Percentiles rank a stretch among this genome's conserved stretches.
Conservation (phyloP, 2,329 filamentous ascomycete genomes). For the Colletotrichum sp. region DNA sequence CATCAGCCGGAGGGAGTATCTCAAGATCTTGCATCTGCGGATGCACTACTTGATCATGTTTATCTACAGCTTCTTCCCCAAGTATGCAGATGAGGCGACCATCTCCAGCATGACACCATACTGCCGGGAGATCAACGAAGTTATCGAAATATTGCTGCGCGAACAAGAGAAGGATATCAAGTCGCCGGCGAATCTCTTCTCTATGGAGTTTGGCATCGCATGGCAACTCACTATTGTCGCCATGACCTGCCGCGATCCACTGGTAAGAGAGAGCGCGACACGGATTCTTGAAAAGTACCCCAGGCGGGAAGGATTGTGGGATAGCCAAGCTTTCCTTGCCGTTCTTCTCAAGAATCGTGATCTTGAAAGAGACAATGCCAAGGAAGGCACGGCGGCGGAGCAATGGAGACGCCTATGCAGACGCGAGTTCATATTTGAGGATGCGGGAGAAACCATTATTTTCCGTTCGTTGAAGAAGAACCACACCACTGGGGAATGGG, state of each 20-base stretch:
- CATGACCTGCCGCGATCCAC: slow-evolving; percentile 43
- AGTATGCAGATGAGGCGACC: slow-evolving; percentile 39
- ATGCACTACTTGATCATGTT: slow-evolving; percentile 46
- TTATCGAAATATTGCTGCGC: slow-evolving; percentile 40
- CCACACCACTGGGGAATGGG: slow-evolving; percentile 35
- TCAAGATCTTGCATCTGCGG: slow-evolving; percentile 40
- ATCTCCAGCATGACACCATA: slow-evolving; percentile 44
- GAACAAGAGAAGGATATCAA: slow-evolving; percentile 21
- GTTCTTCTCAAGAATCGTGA: slow-evolving; percentile 42
- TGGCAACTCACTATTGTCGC: slow-evolving; percentile 48
- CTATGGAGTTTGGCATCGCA: slow-evolving; percentile 51
- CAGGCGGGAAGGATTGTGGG: slow-evolving; percentile 47
- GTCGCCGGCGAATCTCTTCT: slow-evolving; percentile 37
- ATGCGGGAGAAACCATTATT: slow-evolving; percentile 33
- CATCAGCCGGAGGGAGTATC: slow-evolving; percentile 25
- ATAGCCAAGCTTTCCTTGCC: slow-evolving; percentile 43
- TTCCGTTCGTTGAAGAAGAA: slow-evolving; percentile 40
- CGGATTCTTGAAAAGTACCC: slow-evolving; percentile 45
- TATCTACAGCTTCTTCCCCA: slow-evolving; percentile 42
- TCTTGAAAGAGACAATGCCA: slow-evolving; percentile 35
- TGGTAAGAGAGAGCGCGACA: slow-evolving; percentile 43
- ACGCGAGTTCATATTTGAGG: slow-evolving; percentile 45
- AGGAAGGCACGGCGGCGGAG: slow-evolving; percentile 35
- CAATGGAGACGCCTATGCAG: slow-evolving; percentile 46
- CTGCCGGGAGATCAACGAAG: slow-evolving; percentile 44